Conservation (phyloP, 176 grass and related monocot genomes). For the Rhynchospora pubera region DNA sequence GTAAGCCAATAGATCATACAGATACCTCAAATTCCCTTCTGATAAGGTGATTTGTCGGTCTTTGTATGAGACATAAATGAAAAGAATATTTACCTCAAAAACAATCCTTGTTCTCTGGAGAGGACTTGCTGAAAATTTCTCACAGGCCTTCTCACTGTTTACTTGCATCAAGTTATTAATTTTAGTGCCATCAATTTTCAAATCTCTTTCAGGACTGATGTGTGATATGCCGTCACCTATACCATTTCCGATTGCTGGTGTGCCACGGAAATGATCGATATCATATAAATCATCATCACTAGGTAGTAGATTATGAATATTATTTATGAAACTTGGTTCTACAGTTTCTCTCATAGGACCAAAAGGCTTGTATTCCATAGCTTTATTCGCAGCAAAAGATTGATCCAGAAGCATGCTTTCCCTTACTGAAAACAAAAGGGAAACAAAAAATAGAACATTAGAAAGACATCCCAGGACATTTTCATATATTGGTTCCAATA, state of each 20-base stretch:
- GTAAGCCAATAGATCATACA: background rate
- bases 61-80: background rate
- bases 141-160: background rate
- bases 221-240: background rate
- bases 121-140: conserved; percentile 4
- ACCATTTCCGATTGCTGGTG: background rate
- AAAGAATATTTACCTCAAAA: conserved; percentile 20
- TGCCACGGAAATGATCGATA: conserved; percentile 8
- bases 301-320: conserved; percentile 21
- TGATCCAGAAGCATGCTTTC: conserved; percentile 12
- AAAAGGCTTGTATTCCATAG: conserved; percentile 15
- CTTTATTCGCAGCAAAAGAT: background rate
- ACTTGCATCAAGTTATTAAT: background rate
- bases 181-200: background rate
- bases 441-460: background rate
- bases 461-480: conserved; percentile 1
- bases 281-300: conserved; percentile 17
- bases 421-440: background rate
- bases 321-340: conserved; percentile 3
- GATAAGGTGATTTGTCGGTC: background rate
- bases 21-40: background rate
- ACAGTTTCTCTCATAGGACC: background rate
- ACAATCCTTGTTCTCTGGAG: background rate
- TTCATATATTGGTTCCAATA: background rate
- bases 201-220: background rate